Evolutionary conservation across 768 basidiomycete species (phyloP), one percentile per base, ranked within the genome.

Genomic region (Phaeotremella fagi): DNA sequence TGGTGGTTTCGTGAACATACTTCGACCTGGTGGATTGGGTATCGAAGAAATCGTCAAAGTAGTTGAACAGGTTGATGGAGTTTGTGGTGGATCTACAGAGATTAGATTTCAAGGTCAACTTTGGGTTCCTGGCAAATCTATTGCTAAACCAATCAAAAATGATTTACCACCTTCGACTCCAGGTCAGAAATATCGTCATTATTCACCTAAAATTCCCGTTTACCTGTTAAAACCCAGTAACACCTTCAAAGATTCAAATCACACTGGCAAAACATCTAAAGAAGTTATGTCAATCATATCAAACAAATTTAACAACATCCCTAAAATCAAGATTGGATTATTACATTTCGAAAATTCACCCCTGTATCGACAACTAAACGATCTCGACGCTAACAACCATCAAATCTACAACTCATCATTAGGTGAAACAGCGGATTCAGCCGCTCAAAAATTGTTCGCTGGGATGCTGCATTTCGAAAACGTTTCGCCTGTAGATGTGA

Each of bases 181-280:
- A 1, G 95, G 95, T 27, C 95, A 97, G 92, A 99, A 99, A 76
- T 99, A 99, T 73, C 82, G 86, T 46, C 95, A 99, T 76, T 99
- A 99, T 72, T 87, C 92, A 22, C 95, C 95, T 1, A 78, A 85
- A 1, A 84, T 91, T 3, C 90, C 90, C 1, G 88, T 97, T 26
- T 82, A 81, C 20, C 80, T 98, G 4, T 77, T 90, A 1, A 48
- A 63, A 24, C 75, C 75, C 1, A 60, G 60, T 33, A 61, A 54
- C 41, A 55, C 58, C 33, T 79, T 81, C 57, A 82, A 61, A 33
- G 43, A 52, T 15, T 54, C 83, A 2, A 61, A 75, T 3, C 75
- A 80, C n/a, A 55, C 65, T 37, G 78, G 80, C 23, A 43, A 56
- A 29, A 58, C 55, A 12, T 53, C 55, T 50, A 28, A 24, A 38